Evolutionary conservation across 805 yeast genomes (phyloP), one percentile per base, ranked within the genome.

Genomic region (Yarrowia sp.): DNA sequence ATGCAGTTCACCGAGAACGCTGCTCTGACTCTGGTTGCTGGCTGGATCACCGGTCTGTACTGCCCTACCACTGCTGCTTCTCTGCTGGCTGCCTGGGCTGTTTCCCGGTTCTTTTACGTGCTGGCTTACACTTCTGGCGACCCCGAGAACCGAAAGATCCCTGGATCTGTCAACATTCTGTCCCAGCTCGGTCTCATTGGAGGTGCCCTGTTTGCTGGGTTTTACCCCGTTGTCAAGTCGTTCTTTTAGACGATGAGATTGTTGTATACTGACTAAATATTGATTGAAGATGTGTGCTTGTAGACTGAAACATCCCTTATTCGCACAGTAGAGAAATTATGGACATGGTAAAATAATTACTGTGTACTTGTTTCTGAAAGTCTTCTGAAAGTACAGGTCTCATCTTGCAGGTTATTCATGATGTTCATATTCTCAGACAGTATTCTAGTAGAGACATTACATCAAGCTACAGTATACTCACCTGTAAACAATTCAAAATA

Each of bases 1-100:
- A 18, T 64, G 44, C 64, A 65, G 38, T 44, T 61, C 50, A 47
- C 51, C 39, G 66, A 65, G 43, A 47, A 65, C 55, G 61, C 55
- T 22, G 39, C 47, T 10, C 39, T 47, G 33, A 62, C 63, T 22
- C 33, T 38, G 33, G 48, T 64, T 4, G 32, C 61, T 4, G 61
- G 61, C 18, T 47, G 45, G 45, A 41, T 62, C n/a, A 8, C 57
- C 4, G 66, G 66, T 2, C 43, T 65, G 41, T 33, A 28, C 32
- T 36, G 13, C 50, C 66, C 66, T n/a, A 17, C n/a, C 28, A 1
- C 22, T 3, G 38, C 61, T 0, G 66, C 66, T 1, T 45, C 50
- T 3, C 28, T 65, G 44, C 33, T 65, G 13, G n/a, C 22, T 18
- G 28, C 31, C 14, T 65, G 66, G 66, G 45, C 66, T 10, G 33